A percentile compares a stretch with the other conserved stretches of the same genome.
phyloP scores from a whole-genome alignment of 768 basidiomycete genomes.

The Lyophyllum decastes region DNA sequence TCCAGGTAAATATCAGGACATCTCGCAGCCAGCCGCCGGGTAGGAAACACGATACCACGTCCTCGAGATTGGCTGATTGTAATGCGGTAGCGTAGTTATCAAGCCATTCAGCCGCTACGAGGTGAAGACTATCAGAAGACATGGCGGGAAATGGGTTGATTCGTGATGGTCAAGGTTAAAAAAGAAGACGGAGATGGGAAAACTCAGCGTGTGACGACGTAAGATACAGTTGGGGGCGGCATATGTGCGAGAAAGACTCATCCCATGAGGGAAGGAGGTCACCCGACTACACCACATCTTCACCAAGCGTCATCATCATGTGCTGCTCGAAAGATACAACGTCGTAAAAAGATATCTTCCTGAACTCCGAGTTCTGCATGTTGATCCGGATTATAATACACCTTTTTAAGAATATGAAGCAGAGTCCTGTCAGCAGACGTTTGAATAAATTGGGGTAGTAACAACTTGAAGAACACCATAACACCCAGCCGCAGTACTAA shows the following conservation, averaged over 20 bases:
- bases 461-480: too few relatives aligned
- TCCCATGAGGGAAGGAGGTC: not conserved
- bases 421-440: too few relatives aligned
- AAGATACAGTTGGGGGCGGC: not conserved
- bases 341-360: not conserved
- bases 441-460: too few relatives aligned
- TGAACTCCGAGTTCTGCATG: not conserved
- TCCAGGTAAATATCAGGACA: conserved; percentile 44
- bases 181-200: not conserved
- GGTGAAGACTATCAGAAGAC: not conserved
- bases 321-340: not conserved
- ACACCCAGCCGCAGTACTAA: too few relatives aligned
- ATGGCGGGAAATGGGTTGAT: not conserved
- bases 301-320: not conserved
- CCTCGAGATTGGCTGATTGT: conserved; percentile 19
- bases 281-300: not conserved
- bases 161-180: not conserved
- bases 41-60: conserved; percentile 27
- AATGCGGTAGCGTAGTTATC: conserved; percentile 20
- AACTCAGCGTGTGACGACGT: not conserved
- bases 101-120: conserved; percentile 26
- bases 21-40: conserved; percentile 42
- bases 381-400: too few relatives aligned
- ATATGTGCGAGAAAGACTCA: not conserved
- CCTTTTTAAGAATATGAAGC: too few relatives aligned